Base-by-base conservation (phyloP, 805 yeast genomes). In the Lipomyces spencermartinsiae region DNA sequence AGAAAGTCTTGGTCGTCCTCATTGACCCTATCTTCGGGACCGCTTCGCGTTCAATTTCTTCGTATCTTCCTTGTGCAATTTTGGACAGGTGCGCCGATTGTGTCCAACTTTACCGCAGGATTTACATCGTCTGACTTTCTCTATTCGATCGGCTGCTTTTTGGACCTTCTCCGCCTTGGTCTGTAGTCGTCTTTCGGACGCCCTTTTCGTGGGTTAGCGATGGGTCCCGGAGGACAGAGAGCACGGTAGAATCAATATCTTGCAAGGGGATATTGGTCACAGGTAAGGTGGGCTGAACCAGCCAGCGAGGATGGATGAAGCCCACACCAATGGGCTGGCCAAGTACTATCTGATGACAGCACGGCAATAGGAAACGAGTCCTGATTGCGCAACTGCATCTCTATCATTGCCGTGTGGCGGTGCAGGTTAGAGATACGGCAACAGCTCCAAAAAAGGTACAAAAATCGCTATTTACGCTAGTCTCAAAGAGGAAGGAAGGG, bases 181-280 rank as follows among this genome's bases (percentile, higher is more conserved):
- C 14, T 19, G 55, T 19, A 51, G 55, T 25, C 55, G 7, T 10
- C 55, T 51, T 51, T 51, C 55, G 55, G 55, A 51, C 55, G 55
- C 55, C 55, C 55, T 12, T 51, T 51, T 19, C 31, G 9, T 12
- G 55, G 55, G 55, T 25, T 12, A 7, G 14, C 10, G 31, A 25
- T n/a, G 55, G 55, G 29, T 51, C 55, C 29, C 31, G 25, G 55
- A 51, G 25, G 31, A 19, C 31, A 51, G 55, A 51, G 2, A 51
- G 25, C 55, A 51, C n/a, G 1, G 12, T 8, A 1, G 55, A 12
- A 51, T 51, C 55, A 19, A 51, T 51, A 19, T 51, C 2, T 12
- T 51, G 55, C n/a, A 25, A 51, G 10, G 55, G 31, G 55, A 51
- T 25, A 6, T 51, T 10, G 55, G n/a, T 51, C 14, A 12, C 31